Evolutionary conservation across 352 stramenopile genomes (phyloP).

Genomic region (Chrysophaeum taylorii): DNA sequence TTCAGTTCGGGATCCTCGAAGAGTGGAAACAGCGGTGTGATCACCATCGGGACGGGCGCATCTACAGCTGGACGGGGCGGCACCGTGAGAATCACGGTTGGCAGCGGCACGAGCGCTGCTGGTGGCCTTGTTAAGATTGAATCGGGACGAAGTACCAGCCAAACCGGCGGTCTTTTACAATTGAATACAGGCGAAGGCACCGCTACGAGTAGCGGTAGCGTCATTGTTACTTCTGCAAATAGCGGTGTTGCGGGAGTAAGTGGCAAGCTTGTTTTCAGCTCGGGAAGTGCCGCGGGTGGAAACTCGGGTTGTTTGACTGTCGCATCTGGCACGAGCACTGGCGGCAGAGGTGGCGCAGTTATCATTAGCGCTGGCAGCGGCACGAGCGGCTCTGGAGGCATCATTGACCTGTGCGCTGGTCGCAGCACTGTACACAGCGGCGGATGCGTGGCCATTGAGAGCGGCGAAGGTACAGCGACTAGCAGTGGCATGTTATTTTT

Average conservation of each 20-base stretch:
- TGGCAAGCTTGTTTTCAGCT: slow-evolving; percentile 33
- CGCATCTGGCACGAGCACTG: background rate
- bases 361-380: slow-evolving; percentile 4
- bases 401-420: background rate
- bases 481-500: background rate
- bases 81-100: slow-evolving; percentile 22
- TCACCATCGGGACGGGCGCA: slow-evolving; percentile 15
- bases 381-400: slow-evolving; percentile 17
- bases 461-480: background rate
- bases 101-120: slow-evolving; percentile 21
- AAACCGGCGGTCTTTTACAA: background rate
- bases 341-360: slow-evolving; percentile 15
- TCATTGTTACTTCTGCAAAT: slow-evolving; percentile 20
- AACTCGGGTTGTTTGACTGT: slow-evolving; percentile 23
- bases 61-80: slow-evolving; percentile 22
- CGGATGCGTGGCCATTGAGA: background rate
- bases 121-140: background rate
- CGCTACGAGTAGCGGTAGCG: slow-evolving; percentile 17
- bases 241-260: slow-evolving; percentile 21
- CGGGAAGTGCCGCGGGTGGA: slow-evolving; percentile 15
- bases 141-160: background rate
- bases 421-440: background rate
- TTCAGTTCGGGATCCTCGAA: background rate
- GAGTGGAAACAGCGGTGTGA: slow-evolving; percentile 4
- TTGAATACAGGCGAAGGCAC: background rate